phyloP scores from a whole-genome alignment of 331 rosid species.

The Pyracantha coccinea region DNA sequence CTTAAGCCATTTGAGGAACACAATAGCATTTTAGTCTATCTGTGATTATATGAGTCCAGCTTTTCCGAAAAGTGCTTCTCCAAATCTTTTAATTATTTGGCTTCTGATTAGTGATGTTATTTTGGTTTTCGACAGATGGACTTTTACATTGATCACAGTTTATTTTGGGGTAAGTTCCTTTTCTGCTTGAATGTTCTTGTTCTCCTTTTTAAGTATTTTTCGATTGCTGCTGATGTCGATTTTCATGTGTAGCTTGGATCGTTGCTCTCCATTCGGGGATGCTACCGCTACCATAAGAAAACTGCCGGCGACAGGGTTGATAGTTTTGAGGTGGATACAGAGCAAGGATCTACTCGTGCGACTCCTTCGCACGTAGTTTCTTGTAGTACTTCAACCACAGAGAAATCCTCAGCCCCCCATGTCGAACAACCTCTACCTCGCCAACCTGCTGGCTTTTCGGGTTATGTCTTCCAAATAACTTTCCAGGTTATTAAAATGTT shows the following conservation, averaged over 20 bases:
- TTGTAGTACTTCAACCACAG: slow-evolving; percentile 17
- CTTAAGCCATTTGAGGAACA: background rate
- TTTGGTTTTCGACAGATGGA: slow-evolving; percentile 61
- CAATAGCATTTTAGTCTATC: too few species aligned
- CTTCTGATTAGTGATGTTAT: background rate
- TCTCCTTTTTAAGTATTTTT: background rate
- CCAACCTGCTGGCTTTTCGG: slow-evolving; percentile 65
- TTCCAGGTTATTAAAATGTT: slow-evolving; percentile 50
- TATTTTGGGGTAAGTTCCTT: slow-evolving; percentile 83
- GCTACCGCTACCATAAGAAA: slow-evolving; percentile 78
- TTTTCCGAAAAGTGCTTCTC: background rate
- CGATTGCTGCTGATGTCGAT: slow-evolving; percentile 7
- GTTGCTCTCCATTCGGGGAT: slow-evolving; percentile 70
- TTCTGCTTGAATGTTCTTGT: background rate
- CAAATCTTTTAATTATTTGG: background rate
- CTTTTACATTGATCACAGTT: slow-evolving; percentile 64
- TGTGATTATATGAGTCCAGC: too few species aligned
- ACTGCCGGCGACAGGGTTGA: slow-evolving; percentile 73
- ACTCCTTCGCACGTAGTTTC: slow-evolving; percentile 16
- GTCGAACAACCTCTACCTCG: slow-evolving; percentile 26
- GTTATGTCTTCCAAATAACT: slow-evolving; percentile 77
- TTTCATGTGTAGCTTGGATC: slow-evolving; percentile 63
- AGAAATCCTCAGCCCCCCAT: slow-evolving; percentile 24
- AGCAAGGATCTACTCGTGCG: slow-evolving; percentile 37
- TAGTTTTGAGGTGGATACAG: slow-evolving; percentile 74